Evolutionary conservation across 495 filamentous ascomycete genomes (phyloP).

Genomic region (Penicillium ochrochloron): DNA sequence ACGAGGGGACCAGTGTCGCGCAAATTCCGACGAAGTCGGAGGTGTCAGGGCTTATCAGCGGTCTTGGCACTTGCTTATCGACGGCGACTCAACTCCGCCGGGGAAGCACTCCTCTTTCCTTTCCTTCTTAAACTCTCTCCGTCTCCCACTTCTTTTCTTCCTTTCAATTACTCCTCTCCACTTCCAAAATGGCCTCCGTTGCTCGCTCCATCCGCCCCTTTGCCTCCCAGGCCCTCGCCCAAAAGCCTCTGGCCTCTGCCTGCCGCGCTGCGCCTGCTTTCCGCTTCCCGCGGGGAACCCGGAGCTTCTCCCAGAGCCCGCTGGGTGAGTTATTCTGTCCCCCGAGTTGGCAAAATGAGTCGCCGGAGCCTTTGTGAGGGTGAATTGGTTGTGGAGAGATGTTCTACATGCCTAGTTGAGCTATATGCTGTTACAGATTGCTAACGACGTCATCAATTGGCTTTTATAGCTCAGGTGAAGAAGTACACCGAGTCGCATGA

Average conservation of each 20-base stretch:
- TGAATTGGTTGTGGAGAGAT: slow-evolving; percentile 5
- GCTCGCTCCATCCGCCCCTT: slow-evolving; percentile 48
- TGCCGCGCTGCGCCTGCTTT: slow-evolving; percentile 47
- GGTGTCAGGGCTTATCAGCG: slow-evolving; percentile 28
- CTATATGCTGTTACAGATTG: slow-evolving; percentile 19
- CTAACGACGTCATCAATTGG: slow-evolving; percentile 32
- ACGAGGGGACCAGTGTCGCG: slow-evolving; percentile 19
- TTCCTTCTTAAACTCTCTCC: slow-evolving; percentile 36
- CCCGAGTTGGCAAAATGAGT: slow-evolving; percentile 15
- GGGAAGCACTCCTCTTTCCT: slow-evolving; percentile 34
- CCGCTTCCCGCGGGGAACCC: slow-evolving; percentile 58
- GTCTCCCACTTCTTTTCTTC: slow-evolving; percentile 29
- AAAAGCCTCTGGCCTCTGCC: slow-evolving; percentile 45
- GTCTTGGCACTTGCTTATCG: slow-evolving; percentile 41
- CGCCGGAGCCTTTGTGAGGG: neutral
- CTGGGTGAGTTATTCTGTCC: slow-evolving; percentile 43
- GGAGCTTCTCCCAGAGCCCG: slow-evolving; percentile 54
- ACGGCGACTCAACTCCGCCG: slow-evolving; percentile 29
- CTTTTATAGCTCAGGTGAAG: slow-evolving; percentile 60
- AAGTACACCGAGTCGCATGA: slow-evolving; percentile 98
- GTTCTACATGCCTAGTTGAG: slow-evolving; percentile 1
- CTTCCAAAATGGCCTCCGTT: slow-evolving; percentile 45
- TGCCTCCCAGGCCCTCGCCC: slow-evolving; percentile 47
- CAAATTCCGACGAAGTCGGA: slow-evolving; percentile 38
- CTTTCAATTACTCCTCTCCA: slow-evolving; percentile 26